Base-by-base conservation (phyloP, 352 stramenopile genomes). In the Phytophthora podocarpi region DNA sequence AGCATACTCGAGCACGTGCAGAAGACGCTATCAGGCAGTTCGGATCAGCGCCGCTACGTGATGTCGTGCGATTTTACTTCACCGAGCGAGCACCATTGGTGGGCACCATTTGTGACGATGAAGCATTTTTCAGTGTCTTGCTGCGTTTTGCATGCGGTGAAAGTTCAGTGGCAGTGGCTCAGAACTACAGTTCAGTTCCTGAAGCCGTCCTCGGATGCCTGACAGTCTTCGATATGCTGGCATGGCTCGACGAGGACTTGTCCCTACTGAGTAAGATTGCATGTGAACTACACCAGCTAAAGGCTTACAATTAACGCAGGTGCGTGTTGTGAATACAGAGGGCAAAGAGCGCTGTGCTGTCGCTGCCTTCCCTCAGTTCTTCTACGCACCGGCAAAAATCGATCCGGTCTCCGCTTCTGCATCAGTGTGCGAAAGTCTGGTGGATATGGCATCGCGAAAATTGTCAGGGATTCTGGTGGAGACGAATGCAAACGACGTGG, bases 241-340 rank as follows among this genome's bases (percentile, higher is more conserved):
- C 67, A 28, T 91, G 82, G 80, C 55, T 90, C 10, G 59, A 82
- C 2, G 61, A 85, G n/a, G 78, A 90, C 30, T 39, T 88, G 20
- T 72, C 76, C 15, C 47, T 89, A 2, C 53, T 90, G 43, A 86
- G 80, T 90, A 68, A 53, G 78, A 9, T 48, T 11, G n/a, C 7
- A 5, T 31, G 9, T 26, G 9, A 34, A 9, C n/a, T 49, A 13
- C 5, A 18, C 2, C 15, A 21, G 3, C n/a, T 24, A 12, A 5
- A 13, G n/a, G 27, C 12, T 49, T 43, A 12, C 27, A 5, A 55
- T 26, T 53, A 45, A 63, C 32, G 3, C 18, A 9, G 36, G 20
- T 54, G 27, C 2, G 39, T 56, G 13, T 32, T 15, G 9, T 45
- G 11, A 32, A 26, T 45, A 27, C 27, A 82, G 74, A 72, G 27